Percentiles rank a stretch among this genome's conserved stretches.
Evolutionary conservation across 2,329 filamentous ascomycete genomes (phyloP).

Genomic region (Fusarium abutilonis): DNA sequence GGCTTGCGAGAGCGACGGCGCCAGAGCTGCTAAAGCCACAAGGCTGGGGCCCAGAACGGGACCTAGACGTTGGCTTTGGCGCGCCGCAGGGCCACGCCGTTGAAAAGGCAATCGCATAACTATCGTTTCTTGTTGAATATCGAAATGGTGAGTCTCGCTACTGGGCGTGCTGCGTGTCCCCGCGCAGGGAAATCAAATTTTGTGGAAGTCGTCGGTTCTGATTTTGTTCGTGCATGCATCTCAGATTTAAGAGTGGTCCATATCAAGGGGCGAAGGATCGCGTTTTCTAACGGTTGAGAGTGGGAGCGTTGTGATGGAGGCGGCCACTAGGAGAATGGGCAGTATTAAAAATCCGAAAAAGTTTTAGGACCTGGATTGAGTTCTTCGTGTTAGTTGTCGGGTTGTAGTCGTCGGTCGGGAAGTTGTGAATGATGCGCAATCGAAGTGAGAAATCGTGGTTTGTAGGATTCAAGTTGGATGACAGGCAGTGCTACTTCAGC

Average conservation of each 20-base stretch:
- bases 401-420: slow-evolving; percentile 19
- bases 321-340: background rate
- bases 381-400: slow-evolving; percentile 8
- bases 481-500: slow-evolving; percentile 31
- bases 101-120: slow-evolving; percentile 61
- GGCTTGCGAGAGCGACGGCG: slow-evolving; percentile 57
- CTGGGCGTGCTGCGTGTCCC: slow-evolving; percentile 5
- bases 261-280: slow-evolving; percentile 41
- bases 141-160: slow-evolving; percentile 17
- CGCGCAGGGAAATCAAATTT: slow-evolving; percentile 18
- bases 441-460: slow-evolving; percentile 28
- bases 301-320: slow-evolving; percentile 9
- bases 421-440: slow-evolving; percentile 14
- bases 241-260: slow-evolving; percentile 45
- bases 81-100: slow-evolving; percentile 54
- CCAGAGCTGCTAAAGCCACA: slow-evolving; percentile 54
- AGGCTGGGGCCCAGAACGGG: slow-evolving; percentile 46
- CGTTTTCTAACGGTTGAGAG: slow-evolving; percentile 27
- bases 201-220: slow-evolving; percentile 26
- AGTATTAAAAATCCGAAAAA: slow-evolving; percentile 9
- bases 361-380: slow-evolving; percentile 4
- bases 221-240: slow-evolving; percentile 42
- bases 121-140: slow-evolving; percentile 38
- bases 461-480: slow-evolving; percentile 38
- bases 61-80: slow-evolving; percentile 47